Evolutionary conservation across 768 basidiomycete genomes (phyloP), one percentile per base, ranked within the genome.

Genomic region (Mycena vitilis): DNA sequence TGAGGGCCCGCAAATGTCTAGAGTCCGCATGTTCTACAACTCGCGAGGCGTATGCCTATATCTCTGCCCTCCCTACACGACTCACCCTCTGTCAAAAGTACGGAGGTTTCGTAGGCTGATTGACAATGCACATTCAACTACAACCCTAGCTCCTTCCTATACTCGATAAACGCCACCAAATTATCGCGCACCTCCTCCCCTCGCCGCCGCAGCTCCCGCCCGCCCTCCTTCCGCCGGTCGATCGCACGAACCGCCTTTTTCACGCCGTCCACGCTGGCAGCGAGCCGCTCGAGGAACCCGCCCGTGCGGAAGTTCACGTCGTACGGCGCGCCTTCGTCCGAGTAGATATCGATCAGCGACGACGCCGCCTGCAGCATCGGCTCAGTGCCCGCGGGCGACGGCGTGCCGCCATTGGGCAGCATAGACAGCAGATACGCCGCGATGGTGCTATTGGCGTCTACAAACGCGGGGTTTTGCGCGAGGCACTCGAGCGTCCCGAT

Each of bases 341-440:
- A 94, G 77, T 93, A 98, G 59, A 97, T 94, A 76, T 98, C 96
- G 65, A 98, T 93, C 52, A 98, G 82, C 30, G 93, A 93, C 16
- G 95, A 95, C 11, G 87, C 83, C 1, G 89, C 88, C 73, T 96
- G 94, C 30, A 98, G 84, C 60, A 92, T 82, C 0, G 91, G 86
- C 75, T 96, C 94, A 0, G 88, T 86, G 61, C 84, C 85, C 60
- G 81, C 79, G 23, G 82, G 75, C 7, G 87, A 82, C 1, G 83
- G 76, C 0, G 76, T 73, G 6, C 78, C 73, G 5, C 78, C 71
- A 3, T 82, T 81, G 8, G 90, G 87, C 16, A 93, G 81, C 22
- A 91, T 78, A 20, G 88, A 87, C n/a, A 95, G 74, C 15, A 95
- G 75, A 76, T 91, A 93, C 48, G 81, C 77, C 4, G 92, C 81